Percentiles rank a stretch among this genome's conserved stretches.
Conservation (phyloP, 441 rosid species). For the Daphne laureola region DNA sequence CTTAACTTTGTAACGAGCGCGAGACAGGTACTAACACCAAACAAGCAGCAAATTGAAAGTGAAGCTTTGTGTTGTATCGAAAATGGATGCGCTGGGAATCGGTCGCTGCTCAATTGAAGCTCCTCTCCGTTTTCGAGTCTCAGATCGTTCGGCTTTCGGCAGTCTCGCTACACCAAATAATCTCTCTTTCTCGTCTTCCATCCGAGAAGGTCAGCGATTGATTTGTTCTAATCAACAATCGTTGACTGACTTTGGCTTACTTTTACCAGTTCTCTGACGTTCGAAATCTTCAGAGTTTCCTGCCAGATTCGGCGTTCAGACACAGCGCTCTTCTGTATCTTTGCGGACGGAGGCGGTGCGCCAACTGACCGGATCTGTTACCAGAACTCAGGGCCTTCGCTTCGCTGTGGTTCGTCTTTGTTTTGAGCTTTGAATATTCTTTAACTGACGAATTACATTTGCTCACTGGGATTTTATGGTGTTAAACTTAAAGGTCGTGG, state of each 20-base stretch:
- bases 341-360: constrained; percentile 45
- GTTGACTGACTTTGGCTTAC: no score
- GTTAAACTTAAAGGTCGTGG: constrained; percentile 60
- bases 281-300: constrained; percentile 12
- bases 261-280: no score
- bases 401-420: constrained; percentile 55
- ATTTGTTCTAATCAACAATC: no score
- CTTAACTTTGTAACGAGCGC: no score
- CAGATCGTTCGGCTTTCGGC: no score
- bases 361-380: constrained; percentile 61
- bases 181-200: background rate
- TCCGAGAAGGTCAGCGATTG: background rate
- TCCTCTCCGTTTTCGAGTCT: no score
- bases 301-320: constrained; percentile 22
- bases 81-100: no score
- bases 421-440: background rate
- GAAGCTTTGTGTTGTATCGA: no score
- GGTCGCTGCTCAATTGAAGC: no score
- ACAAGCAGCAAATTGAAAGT: no score
- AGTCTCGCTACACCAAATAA: background rate
- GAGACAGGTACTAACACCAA: no score
- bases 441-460: background rate
- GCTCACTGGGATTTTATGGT: background rate
- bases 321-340: constrained; percentile 28
- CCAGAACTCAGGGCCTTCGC: constrained; percentile 62